Conservation (phyloP, 495 filamentous ascomycete species). For the Talaromyces nanjingensis region DNA sequence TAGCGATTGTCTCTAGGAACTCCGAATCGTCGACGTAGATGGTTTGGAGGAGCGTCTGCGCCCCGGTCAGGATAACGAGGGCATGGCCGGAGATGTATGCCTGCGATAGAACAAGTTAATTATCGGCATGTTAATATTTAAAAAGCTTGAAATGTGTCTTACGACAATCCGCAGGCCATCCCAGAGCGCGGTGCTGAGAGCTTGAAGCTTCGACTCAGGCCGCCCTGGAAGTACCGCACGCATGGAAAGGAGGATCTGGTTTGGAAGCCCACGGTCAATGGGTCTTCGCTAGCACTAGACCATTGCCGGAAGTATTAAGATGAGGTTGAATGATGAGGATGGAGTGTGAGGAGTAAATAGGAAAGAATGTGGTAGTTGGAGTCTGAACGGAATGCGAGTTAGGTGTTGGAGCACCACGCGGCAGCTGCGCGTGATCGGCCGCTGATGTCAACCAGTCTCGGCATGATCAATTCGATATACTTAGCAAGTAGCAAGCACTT, state of each 20-base stretch:
- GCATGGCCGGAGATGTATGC: slow-evolving; percentile 85
- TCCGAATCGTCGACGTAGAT: slow-evolving; percentile 77
- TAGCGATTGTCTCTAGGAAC: slow-evolving; percentile 61
- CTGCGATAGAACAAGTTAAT: slow-evolving; percentile 33
- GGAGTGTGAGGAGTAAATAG: neutral
- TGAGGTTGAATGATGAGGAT: neutral
- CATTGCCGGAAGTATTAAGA: slow-evolving; percentile 24
- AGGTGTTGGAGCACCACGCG: neutral
- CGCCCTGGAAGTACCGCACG: slow-evolving; percentile 83
- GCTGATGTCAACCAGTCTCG: neutral
- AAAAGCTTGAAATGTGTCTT: slow-evolving; percentile 16
- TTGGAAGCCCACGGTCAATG: slow-evolving; percentile 1
- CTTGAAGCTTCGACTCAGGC: slow-evolving; percentile 84
- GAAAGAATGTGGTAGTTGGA: neutral
- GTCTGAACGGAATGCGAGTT: neutral
- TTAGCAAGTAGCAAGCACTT: neutral
- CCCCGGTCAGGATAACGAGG: slow-evolving; percentile 70
- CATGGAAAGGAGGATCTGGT: slow-evolving; percentile 44
- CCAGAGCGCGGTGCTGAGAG: slow-evolving; percentile 82
- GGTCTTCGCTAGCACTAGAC: slow-evolving; percentile 22
- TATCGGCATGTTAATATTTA: neutral
- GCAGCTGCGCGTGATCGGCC: slow-evolving; percentile 2
- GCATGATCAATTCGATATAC: neutral
- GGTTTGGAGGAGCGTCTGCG: slow-evolving; percentile 76
- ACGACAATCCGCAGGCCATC: slow-evolving; percentile 74